phyloP scores from a whole-genome alignment of 2,329 filamentous ascomycete species.

The Colletotrichum sojae region DNA sequence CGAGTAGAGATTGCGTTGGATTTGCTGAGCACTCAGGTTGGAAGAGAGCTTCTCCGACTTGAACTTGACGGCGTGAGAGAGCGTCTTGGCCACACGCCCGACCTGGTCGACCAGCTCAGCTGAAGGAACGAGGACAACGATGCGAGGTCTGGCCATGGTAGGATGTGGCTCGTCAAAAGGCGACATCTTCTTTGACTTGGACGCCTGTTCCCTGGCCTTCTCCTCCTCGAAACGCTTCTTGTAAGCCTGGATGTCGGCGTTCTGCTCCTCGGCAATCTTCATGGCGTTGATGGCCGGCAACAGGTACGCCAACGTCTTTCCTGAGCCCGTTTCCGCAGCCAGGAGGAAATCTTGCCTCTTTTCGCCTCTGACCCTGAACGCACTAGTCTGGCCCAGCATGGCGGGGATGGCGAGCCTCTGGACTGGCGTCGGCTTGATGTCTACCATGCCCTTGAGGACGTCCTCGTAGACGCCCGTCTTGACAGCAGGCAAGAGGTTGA shows the following conservation, averaged over 20 bases:
- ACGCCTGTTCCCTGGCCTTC: constrained; percentile 67
- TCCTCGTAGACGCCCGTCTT: constrained; percentile 80
- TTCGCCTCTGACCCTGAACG: constrained; percentile 49
- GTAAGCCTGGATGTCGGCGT: constrained; percentile 71
- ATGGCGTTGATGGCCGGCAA: constrained; percentile 87
- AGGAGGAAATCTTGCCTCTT: constrained; percentile 77
- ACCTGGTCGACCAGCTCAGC: constrained; percentile 94
- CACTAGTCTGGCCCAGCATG: constrained; percentile 73
- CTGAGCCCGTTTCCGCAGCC: constrained; percentile 96
- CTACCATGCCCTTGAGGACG: constrained; percentile 80
- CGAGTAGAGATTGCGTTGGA: constrained; percentile 87
- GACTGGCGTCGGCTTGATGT: constrained; percentile 87
- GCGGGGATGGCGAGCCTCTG: constrained; percentile 91
- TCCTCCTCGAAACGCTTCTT: constrained; percentile 69
- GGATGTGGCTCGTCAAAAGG: constrained; percentile 77
- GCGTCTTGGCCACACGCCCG: constrained; percentile 81
- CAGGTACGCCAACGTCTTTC: constrained; percentile 95
- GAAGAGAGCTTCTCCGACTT: constrained; percentile 87
- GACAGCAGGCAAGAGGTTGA: constrained; percentile 80
- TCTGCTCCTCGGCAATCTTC: constrained; percentile 79
- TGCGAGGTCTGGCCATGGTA: constrained; percentile 83
- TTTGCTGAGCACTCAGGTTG: constrained; percentile 80
- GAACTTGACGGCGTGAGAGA: constrained; percentile 90
- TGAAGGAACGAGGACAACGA: constrained; percentile 90
- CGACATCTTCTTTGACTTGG: constrained; percentile 71